A percentile compares a stretch with the other conserved stretches of the same genome.
Conservation (phyloP, 202 grass and related monocot species). For the Setaria italica region DNA sequence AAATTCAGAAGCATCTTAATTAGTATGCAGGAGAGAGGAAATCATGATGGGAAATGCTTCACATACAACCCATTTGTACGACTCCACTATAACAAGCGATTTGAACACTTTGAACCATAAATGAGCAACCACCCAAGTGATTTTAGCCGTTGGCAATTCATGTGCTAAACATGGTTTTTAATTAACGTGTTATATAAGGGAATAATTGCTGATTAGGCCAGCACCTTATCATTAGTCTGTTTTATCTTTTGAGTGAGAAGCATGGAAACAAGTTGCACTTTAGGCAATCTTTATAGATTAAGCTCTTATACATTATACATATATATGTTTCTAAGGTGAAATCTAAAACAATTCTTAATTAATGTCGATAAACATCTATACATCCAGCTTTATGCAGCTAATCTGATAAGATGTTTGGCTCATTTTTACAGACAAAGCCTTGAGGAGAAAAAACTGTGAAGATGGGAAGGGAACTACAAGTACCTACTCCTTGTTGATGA, state of each 20-base stretch:
- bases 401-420: background rate
- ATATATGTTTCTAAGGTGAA: background rate
- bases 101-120: background rate
- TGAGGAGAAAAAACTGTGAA: background rate
- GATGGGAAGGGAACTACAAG: background rate
- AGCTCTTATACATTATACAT: background rate
- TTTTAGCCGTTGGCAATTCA: background rate
- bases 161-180: background rate
- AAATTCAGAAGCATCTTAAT: background rate
- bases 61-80: background rate
- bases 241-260: background rate
- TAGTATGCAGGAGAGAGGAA: background rate
- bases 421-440: background rate
- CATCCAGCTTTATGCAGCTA: background rate
- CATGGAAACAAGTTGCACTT: background rate
- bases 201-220: background rate
- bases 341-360: background rate
- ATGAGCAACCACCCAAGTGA: background rate
- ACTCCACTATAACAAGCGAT: background rate
- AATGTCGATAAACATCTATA: too few relatives aligned
- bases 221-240: background rate
- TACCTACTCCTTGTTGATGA: background rate
- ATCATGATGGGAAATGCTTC: background rate
- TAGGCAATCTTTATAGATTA: background rate
- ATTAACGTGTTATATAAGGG: background rate